Evolutionary conservation across 140 eudicot genomes (phyloP), one percentile per base, ranked within the genome.

Genomic region (Ambrosia hybrid): DNA sequence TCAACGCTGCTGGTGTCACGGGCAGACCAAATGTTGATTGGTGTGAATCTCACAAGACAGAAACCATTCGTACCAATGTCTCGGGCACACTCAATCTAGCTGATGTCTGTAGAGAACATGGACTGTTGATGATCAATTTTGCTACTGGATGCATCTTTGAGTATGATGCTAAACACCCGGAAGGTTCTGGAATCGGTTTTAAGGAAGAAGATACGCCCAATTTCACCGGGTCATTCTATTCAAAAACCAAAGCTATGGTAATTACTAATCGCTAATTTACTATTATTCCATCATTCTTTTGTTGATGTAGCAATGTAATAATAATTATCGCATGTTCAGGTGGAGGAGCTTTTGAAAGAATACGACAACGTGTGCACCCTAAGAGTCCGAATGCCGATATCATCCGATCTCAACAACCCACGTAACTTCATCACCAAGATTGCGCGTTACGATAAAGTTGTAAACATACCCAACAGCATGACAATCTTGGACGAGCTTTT

Each of bases 21-120:
- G 98, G 98, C 9, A 85, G 97, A 74, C 98, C 98, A 14, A 93
- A 93, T 81, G 98, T 93, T 33, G 98, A 93, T 69, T 93, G 98
- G 98, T 93, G 98, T 73, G 98, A 93, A 55, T 69, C 88, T 46
- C 98, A 93, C 70, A 93, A 85, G 75, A 71, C 91, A 0, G 98
- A 93, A 68, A 93, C 98, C 0, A 90, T 93, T 21, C 89, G 97
- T 2, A 74, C 96, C 41, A 93, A 93, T 85, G 98, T 93, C 45
- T 83, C 80, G 2, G 98, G 98, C 65, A 93, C 98, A 1, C 81
- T 93, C 57, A 93, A 75, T 65, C 68, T 93, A 61, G 98, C 98
- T 3, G 98, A 93, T 77, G 96, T 93, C 9, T 93, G 98, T 87
- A 87, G 87, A 72, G 98, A 90, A 71, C 55, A 83, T 6, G 97